These are phyloP conservation scores for Delonix regia DNA, from an alignment of 306 rosid species.

Conservation along the genomic window DNA sequence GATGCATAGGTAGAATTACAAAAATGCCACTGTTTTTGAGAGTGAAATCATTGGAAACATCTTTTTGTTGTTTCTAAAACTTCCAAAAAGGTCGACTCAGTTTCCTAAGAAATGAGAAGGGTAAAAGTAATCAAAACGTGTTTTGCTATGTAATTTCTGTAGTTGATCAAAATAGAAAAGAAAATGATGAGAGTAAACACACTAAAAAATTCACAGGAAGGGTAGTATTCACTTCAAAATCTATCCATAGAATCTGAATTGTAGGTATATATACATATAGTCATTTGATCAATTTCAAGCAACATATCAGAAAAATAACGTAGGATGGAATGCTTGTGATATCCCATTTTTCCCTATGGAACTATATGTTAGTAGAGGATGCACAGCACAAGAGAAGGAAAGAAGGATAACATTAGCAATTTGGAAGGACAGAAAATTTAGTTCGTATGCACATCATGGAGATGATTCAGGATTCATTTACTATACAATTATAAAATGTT, in stretches of 20 bases:
- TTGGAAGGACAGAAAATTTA: neutral
- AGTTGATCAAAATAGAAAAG: neutral
- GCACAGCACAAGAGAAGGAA: constrained; percentile 18
- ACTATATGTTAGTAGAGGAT: constrained; percentile 11
- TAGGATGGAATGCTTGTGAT: neutral
- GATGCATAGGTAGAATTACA: neutral
- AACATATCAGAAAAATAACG: neutral
- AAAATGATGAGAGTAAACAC: neutral
- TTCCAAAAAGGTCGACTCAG: neutral
- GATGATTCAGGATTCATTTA: constrained; percentile 11
- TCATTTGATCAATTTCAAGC: constrained; percentile 11
- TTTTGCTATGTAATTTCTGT: neutral
- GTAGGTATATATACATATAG: neutral
- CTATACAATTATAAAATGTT: constrained; percentile 21
- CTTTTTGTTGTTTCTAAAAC: neutral
- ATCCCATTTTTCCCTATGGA: neutral
- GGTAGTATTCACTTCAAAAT: constrained; percentile 20
- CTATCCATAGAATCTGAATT: constrained; percentile 3
- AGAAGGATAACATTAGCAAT: neutral
- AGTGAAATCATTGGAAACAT: neutral
- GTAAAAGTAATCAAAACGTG: neutral
- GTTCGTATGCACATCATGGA: neutral
- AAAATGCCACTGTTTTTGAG: neutral
- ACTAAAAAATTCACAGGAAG: neutral
- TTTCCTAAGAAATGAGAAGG: neutral